Evolutionary conservation across 768 basidiomycete species (phyloP).

Genomic region (Coprinellus micaceus): DNA sequence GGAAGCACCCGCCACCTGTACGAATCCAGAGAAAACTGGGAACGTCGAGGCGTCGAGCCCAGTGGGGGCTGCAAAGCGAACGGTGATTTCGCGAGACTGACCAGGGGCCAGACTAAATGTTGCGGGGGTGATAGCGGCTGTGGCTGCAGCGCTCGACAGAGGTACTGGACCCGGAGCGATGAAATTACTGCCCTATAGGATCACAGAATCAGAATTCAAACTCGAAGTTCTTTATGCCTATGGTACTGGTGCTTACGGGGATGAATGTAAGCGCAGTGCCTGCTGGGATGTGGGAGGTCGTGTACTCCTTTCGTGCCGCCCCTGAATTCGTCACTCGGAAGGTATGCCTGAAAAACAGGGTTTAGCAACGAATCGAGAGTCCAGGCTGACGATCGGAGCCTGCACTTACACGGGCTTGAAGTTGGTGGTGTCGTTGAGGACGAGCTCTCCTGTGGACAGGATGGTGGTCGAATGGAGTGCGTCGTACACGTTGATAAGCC

Average conservation of each 20-base stretch:
- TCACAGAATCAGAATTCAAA: too few species aligned
- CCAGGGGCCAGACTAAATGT: constrained; percentile 47
- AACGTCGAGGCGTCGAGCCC: constrained; percentile 42
- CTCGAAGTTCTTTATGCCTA: not conserved
- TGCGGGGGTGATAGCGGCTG: constrained; percentile 42
- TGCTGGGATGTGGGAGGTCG: not conserved
- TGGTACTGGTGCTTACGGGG: not conserved
- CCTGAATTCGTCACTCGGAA: constrained; percentile 55
- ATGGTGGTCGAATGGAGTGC: constrained; percentile 51
- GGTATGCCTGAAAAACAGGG: constrained; percentile 34
- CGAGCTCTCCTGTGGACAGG: constrained; percentile 51
- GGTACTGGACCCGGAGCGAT: constrained; percentile 48
- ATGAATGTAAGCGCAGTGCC: not conserved
- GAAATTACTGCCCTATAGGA: constrained; percentile 35
- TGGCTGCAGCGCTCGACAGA: constrained; percentile 40
- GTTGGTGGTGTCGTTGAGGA: constrained; percentile 62
- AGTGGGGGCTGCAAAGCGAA: constrained; percentile 44
- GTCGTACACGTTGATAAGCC: constrained; percentile 54
- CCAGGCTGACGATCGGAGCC: constrained; percentile 12
- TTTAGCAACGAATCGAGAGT: not conserved
- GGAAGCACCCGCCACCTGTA: constrained; percentile 38
- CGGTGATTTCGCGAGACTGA: constrained; percentile 35
- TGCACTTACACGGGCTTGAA: constrained; percentile 40
- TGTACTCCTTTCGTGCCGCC: constrained; percentile 18
- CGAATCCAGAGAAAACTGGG: constrained; percentile 61